Base-by-base conservation (phyloP, 495 filamentous ascomycete species). In the Clohesyomyces aquaticus region DNA sequence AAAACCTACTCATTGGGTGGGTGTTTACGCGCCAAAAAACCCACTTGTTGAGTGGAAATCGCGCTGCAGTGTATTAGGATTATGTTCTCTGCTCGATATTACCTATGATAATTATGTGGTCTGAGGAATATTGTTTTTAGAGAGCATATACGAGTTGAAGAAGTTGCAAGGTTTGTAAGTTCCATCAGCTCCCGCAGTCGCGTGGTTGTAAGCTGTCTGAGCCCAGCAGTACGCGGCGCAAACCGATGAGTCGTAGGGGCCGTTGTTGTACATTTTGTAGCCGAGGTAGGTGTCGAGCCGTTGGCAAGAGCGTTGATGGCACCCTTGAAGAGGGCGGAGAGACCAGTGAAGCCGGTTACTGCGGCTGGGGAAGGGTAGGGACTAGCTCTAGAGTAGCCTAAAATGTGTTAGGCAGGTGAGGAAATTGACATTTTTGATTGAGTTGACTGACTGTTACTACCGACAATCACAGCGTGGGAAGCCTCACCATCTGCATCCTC, bases 71-170 rank as follows among this genome's bases (percentile, higher is more conserved):
- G n/a, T n/a, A n/a, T n/a, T n/a, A n/a, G n/a, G n/a, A n/a, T n/a
- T n/a, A n/a, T n/a, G n/a, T n/a, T n/a, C n/a, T n/a, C n/a, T n/a
- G n/a, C n/a, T n/a, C n/a, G n/a, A n/a, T n/a, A n/a, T n/a, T n/a
- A n/a, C n/a, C n/a, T n/a, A n/a, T n/a, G n/a, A n/a, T n/a, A n/a
- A n/a, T 49, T 70, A 68, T 0, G 67, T 69, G 1, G 72, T 72
- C 56, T 72, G 61, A 6, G 66, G 64, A 29, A 62, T 67, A 41
- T 73, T 69, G 65, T 81, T 78, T 62, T 74, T 80, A 52, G 70
- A 69, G 2, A 78, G 54, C n/a, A 81, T 61, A 49, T 78, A 83
- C 11, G 75, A 70, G 51, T 80, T 77, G 72, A 80, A 81, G 77
- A 82, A 82, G 53, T 74, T 74, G 51, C 63, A 66, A 0, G 19